These are phyloP conservation scores for Tinospora cordifolia DNA, from an alignment of 164 flowering plant genomes.

Conservation along the genomic window DNA sequence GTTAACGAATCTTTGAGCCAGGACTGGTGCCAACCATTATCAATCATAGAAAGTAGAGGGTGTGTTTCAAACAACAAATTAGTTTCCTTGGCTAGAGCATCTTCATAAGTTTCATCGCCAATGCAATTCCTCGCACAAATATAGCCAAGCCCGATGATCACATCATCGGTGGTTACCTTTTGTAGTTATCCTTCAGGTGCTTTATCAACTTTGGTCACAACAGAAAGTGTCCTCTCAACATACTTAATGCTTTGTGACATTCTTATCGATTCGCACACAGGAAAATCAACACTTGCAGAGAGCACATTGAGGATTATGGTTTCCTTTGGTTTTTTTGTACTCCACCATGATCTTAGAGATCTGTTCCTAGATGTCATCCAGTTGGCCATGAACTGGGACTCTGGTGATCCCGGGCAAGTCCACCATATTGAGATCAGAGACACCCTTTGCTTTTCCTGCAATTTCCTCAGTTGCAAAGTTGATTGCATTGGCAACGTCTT, in stretches of 20 bases:
- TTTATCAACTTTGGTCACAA: conserved; percentile 10
- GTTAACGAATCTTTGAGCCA: conserved; percentile 1
- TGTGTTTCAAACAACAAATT: not conserved
- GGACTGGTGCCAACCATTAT: conserved; percentile 5
- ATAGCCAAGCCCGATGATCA: conserved; percentile 10
- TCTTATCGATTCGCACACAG: conserved; percentile 8
- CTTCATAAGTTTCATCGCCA: conserved; percentile 8
- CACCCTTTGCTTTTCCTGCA: conserved; percentile 6
- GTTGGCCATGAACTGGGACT: conserved; percentile 14
- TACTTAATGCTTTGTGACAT: conserved; percentile 6
- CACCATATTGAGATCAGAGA: conserved; percentile 12
- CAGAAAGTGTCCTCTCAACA: conserved; percentile 7
- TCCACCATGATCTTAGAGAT: conserved; percentile 5
- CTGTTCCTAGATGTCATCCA: conserved; percentile 10
- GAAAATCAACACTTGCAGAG: conserved; percentile 13
- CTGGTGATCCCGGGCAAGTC: conserved; percentile 14
- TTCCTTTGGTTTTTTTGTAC: conserved; percentile 6
- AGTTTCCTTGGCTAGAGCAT: conserved; percentile 1
- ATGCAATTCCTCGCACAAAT: conserved; percentile 8
- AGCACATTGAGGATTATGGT: conserved; percentile 10
- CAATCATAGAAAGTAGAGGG: not conserved
- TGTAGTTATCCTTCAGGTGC: conserved; percentile 12
- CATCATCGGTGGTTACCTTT: conserved; percentile 10
- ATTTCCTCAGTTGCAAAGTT: conserved; percentile 9
- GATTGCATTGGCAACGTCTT: not conserved